Base-by-base conservation (phyloP, 345 rosid species). In the Anastatica hierochuntica region DNA sequence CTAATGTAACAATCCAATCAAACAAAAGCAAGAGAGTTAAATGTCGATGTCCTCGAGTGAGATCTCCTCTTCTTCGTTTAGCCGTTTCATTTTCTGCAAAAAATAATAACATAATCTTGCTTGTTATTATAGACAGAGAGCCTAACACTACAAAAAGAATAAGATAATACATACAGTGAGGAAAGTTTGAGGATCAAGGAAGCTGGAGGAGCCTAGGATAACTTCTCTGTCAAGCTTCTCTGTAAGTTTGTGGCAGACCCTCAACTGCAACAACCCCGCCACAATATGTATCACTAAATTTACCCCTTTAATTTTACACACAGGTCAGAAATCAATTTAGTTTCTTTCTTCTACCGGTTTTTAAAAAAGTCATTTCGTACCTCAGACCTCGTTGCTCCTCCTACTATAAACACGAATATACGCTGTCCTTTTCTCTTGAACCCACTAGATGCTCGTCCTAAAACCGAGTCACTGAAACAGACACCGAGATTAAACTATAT, bases 311-410 rank as follows among this genome's bases (percentile, higher is more conserved):
- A n/a, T n/a, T n/a, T n/a, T n/a, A n/a, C n/a, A n/a, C n/a, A n/a
- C n/a, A n/a, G n/a, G n/a, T n/a, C n/a, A n/a, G n/a, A n/a, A n/a
- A n/a, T n/a, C n/a, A n/a, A n/a, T n/a, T n/a, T n/a, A n/a, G n/a
- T n/a, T n/a, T n/a, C n/a, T n/a, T n/a, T n/a, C n/a, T n/a, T n/a
- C n/a, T n/a, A 11, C 14, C 17, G 33, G 7, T n/a, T 24, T 50
- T 3, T 6, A n/a, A n/a, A n/a, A n/a, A n/a, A n/a, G n/a, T n/a
- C n/a, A 17, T 29, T 30, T 21, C 44, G 29, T 77, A 88, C 98
- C 98, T 92, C 98, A 1, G 97, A 92, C 74, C 97, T 82, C 2
- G 95, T 92, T 51, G 90, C 88, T 53, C 98, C 97, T 48, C 98
- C 98, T 3, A 83, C 83, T 11, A 92, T 79, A 54, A 88, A 92